These are phyloP conservation scores for Pichia eremophila DNA, from an alignment of 805 yeast genomes.

Conservation along the genomic window DNA sequence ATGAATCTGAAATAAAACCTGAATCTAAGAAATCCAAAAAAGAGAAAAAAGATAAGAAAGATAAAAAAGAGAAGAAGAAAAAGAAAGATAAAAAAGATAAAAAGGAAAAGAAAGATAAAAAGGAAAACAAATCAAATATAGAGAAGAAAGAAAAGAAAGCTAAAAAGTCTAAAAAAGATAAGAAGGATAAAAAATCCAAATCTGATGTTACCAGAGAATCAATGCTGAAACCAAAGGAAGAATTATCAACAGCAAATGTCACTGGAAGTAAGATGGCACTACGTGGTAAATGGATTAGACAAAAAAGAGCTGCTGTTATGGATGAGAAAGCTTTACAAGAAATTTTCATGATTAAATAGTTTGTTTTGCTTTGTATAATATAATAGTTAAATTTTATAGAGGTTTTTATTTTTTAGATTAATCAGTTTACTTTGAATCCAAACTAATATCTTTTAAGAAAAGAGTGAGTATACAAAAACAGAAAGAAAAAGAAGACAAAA, in stretches of 20 bases:
- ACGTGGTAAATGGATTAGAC: slow-evolving; percentile 80
- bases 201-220: slow-evolving; percentile 30
- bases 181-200: slow-evolving; percentile 13
- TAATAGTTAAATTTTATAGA: too few species aligned
- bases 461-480: too few species aligned
- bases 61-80: slow-evolving; percentile 15
- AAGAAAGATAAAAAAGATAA: slow-evolving; percentile 18
- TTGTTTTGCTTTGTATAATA: not conserved
- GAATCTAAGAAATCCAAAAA: slow-evolving; percentile 14
- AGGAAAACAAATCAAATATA: slow-evolving; percentile 13
- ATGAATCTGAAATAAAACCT: not conserved
- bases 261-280: slow-evolving; percentile 56
- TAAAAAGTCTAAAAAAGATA: slow-evolving; percentile 10
- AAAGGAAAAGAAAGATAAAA: slow-evolving; percentile 21
- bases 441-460: too few species aligned
- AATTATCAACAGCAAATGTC: slow-evolving; percentile 20
- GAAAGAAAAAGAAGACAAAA: too few species aligned
- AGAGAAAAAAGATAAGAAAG: slow-evolving; percentile 18
- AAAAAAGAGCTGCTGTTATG: slow-evolving; percentile 85
- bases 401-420: too few species aligned
- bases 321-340: slow-evolving; percentile 85
- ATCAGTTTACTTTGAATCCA: too few species aligned
- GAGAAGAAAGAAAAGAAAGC: slow-evolving; percentile 22
- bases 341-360: slow-evolving; percentile 67
- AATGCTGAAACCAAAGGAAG: slow-evolving; percentile 31